Percentiles rank a stretch among this genome's conserved stretches.
phyloP scores from a whole-genome alignment of 2,329 filamentous ascomycete genomes.

The Sarocladiaceae sp. region DNA sequence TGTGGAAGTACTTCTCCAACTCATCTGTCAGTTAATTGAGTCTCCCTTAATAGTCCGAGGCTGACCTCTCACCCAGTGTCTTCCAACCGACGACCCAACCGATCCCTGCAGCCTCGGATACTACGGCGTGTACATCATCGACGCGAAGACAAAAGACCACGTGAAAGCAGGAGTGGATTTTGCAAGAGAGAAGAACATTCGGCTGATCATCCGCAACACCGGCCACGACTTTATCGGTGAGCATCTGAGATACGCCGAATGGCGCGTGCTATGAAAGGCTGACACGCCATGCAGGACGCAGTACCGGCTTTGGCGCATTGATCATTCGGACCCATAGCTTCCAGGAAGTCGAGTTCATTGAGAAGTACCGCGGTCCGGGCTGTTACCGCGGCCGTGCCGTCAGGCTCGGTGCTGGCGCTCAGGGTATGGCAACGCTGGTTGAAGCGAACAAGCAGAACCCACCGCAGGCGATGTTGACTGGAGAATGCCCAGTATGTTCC shows the following conservation, averaged over 20 bases:
- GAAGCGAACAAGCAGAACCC: conserved; percentile 36
- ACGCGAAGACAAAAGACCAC: conserved; percentile 12
- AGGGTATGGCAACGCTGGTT: conserved; percentile 37
- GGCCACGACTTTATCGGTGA: conserved; percentile 21
- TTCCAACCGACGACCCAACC: conserved; percentile 24
- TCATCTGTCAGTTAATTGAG: conserved; percentile 10
- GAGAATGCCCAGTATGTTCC: conserved; percentile 24
- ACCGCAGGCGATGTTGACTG: conserved; percentile 4
- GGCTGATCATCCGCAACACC: conserved; percentile 30
- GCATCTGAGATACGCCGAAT: background rate
- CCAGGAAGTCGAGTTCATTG: conserved; percentile 34
- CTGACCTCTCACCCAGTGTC: background rate
- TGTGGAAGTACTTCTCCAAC: conserved; percentile 39
- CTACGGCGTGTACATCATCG: conserved; percentile 28
- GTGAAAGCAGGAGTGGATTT: conserved; percentile 26
- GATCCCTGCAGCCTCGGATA: conserved; percentile 31
- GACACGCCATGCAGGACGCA: conserved; percentile 19
- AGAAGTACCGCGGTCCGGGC: conserved; percentile 25
- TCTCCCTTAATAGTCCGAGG: background rate
- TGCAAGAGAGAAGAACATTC: conserved; percentile 32
- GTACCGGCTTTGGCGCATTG: conserved; percentile 30
- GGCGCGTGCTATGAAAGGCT: background rate
- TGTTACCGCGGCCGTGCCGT: conserved; percentile 37
- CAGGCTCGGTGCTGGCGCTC: conserved; percentile 49
- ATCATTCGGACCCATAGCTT: conserved; percentile 32